A percentile compares a stretch with the other conserved stretches of the same genome.
Evolutionary conservation across 2,329 filamentous ascomycete species (phyloP).

Genomic region (Epichloe typhina): DNA sequence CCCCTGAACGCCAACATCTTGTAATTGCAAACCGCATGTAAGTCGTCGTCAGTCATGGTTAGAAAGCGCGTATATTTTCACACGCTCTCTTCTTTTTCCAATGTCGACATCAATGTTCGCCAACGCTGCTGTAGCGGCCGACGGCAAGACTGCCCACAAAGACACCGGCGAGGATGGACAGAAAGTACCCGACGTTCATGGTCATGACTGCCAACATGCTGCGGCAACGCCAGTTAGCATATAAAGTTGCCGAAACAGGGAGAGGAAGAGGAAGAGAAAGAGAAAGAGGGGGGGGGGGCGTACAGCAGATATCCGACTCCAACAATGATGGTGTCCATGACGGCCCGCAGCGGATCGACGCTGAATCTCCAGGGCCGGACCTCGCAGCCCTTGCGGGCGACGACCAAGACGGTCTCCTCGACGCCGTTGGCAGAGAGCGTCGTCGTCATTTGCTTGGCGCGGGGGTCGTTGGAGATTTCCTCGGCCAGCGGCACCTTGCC

Average conservation of each 20-base stretch:
- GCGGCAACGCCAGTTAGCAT: neutral
- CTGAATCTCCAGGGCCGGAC: slow-evolving; percentile 66
- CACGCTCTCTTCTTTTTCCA: too few relatives aligned
- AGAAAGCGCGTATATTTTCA: neutral
- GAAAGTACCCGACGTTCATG: slow-evolving; percentile 73
- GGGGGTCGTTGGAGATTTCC: slow-evolving; percentile 42
- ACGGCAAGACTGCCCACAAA: slow-evolving; percentile 79
- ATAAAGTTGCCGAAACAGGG: neutral
- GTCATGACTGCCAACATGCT: slow-evolving; percentile 94
- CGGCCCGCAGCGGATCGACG: slow-evolving; percentile 62
- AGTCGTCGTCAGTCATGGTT: neutral
- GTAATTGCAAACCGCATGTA: neutral
- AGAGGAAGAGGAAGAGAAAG: neutral
- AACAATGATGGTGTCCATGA: slow-evolving; percentile 57
- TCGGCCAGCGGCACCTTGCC: slow-evolving; percentile 48
- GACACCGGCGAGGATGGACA: slow-evolving; percentile 63
- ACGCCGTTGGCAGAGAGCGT: slow-evolving; percentile 61
- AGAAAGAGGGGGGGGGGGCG: slow-evolving; percentile 21
- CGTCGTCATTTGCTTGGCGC: slow-evolving; percentile 46
- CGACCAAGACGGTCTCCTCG: slow-evolving; percentile 67
- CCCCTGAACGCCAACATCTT: neutral
- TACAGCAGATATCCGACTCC: slow-evolving; percentile 77
- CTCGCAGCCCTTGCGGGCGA: slow-evolving; percentile 41
- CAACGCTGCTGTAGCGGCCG: slow-evolving; percentile 49
- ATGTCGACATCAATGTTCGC: slow-evolving; percentile 27